Evolutionary conservation across 805 yeast genomes (phyloP).

Genomic region (Lipomyces sp.): DNA sequence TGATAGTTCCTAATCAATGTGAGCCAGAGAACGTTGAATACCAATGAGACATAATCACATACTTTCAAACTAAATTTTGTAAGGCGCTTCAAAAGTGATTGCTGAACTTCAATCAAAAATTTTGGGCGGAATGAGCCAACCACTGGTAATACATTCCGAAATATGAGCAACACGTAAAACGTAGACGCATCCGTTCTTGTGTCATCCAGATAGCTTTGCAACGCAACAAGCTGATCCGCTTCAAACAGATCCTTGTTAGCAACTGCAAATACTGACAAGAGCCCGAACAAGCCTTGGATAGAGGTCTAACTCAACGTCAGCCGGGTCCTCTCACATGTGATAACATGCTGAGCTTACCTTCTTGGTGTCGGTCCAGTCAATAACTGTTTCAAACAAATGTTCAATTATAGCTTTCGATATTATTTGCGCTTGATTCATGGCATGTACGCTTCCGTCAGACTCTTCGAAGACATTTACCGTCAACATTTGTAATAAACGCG

Average conservation of each 20-base stretch:
- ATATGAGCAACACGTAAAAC: conserved; percentile 58
- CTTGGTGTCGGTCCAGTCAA: conserved; percentile 44
- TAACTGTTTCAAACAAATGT: conserved; percentile 47
- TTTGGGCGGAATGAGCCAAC: conserved; percentile 54
- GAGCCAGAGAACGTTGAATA: background rate
- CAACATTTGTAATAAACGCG: conserved; percentile 12
- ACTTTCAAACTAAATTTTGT: conserved; percentile 60
- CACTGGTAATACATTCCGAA: conserved; percentile 56
- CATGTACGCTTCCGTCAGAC: background rate
- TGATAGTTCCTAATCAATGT: conserved; percentile 55
- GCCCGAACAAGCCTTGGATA: conserved; percentile 51
- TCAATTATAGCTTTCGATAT: conserved; percentile 44
- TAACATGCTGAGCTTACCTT: conserved; percentile 16
- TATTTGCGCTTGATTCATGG: background rate
- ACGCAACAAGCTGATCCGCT: conserved; percentile 67
- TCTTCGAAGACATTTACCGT: conserved; percentile 17
- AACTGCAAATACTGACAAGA: conserved; percentile 62
- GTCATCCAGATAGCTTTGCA: conserved; percentile 67
- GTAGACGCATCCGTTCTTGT: conserved; percentile 52
- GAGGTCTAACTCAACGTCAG: conserved; percentile 13
- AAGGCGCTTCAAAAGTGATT: conserved; percentile 56
- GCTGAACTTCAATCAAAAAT: conserved; percentile 57
- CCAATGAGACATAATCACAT: background rate
- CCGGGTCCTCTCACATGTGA: background rate
- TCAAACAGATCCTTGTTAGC: conserved; percentile 58